Evolutionary conservation across 2,329 filamentous ascomycete genomes (phyloP).

Genomic region (Triangularia setosa): DNA sequence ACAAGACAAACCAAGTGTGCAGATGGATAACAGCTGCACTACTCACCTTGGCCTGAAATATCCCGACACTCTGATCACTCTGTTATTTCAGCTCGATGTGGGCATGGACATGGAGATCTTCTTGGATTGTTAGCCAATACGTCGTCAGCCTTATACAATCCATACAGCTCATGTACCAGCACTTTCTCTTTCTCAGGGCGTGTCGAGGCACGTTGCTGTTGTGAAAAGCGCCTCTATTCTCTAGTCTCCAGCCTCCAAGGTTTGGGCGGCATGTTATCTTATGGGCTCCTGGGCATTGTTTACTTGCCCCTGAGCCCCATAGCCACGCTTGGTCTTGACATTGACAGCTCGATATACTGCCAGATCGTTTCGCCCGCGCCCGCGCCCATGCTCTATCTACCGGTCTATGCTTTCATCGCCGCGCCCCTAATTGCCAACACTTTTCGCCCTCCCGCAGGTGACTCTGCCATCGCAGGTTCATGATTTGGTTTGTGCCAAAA

Average conservation of each 20-base stretch:
- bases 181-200: not conserved
- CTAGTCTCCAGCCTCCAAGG: not conserved
- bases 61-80: not conserved
- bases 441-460: not conserved
- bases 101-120: not conserved
- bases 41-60: not conserved
- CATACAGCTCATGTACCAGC: not conserved
- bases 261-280: not conserved
- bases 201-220: not conserved
- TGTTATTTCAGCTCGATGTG: not conserved
- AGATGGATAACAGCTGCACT: not conserved
- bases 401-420: not conserved
- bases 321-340: too few species aligned
- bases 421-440: not conserved
- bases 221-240: not conserved
- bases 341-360: not conserved
- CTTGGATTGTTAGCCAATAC: not conserved
- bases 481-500: not conserved
- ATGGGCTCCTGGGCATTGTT: too few species aligned
- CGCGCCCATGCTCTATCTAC: too few species aligned
- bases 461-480: not conserved
- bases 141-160: not conserved
- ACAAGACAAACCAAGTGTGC: not conserved
- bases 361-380: not conserved
- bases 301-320: too few species aligned